phyloP scores from a whole-genome alignment of 169 alveolate species.

The Cryptosporidium canis region DNA sequence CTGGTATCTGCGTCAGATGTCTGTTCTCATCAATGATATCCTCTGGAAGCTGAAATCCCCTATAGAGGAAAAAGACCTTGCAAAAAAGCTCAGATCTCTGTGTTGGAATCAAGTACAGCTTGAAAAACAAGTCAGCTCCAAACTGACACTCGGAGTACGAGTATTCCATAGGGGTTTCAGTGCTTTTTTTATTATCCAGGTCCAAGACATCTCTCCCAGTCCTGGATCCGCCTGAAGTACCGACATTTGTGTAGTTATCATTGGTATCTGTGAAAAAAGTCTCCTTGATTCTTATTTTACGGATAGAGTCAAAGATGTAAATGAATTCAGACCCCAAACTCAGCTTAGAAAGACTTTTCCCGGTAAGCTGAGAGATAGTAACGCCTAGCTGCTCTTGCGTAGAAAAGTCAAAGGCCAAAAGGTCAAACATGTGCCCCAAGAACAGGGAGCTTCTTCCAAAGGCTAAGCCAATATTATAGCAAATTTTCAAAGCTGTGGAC shows the following conservation, averaged over 20 bases:
- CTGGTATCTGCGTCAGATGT: neutral
- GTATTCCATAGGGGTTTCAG: neutral
- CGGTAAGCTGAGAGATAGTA: neutral
- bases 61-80: slow-evolving; percentile 19
- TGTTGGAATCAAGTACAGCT: slow-evolving; percentile 19
- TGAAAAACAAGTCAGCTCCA: slow-evolving; percentile 22
- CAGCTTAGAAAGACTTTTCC: neutral
- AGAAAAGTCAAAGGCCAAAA: slow-evolving; percentile 24
- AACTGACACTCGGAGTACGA: slow-evolving; percentile 16
- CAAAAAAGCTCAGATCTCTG: slow-evolving; percentile 5
- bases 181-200: neutral
- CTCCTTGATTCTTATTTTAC: neutral
- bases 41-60: neutral
- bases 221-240: neutral
- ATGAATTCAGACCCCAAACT: neutral
- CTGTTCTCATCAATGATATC: too few species aligned
- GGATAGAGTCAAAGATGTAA: slow-evolving; percentile 22
- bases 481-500: slow-evolving; percentile 1
- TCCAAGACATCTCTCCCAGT: neutral
- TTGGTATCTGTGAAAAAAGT: neutral
- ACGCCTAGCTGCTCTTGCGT: slow-evolving; percentile 31
- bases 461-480: slow-evolving; percentile 18
- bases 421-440: slow-evolving; percentile 22
- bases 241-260: neutral
- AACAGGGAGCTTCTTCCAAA: slow-evolving; percentile 10